Conservation (phyloP, 495 filamentous ascomycete genomes). For the Xylaria venustula region DNA sequence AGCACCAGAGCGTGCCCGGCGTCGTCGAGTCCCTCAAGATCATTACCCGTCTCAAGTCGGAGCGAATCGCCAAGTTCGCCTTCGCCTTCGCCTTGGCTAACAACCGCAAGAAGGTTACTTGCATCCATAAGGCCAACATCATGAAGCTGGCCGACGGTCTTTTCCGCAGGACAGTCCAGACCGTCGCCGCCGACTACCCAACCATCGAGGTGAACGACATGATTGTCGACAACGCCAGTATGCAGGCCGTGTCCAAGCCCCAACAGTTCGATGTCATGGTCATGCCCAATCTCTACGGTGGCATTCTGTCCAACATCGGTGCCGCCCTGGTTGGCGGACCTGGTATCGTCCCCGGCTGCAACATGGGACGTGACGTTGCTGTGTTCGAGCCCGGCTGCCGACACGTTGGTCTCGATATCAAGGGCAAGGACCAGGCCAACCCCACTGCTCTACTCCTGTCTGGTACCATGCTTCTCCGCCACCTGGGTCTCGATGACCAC, state of each 20-base stretch:
- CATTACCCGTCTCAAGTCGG: slow-evolving; percentile 96
- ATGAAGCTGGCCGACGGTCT: slow-evolving; percentile 99
- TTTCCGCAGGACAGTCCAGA: slow-evolving; percentile 95
- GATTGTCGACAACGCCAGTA: slow-evolving; percentile 99
- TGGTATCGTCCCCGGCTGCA: slow-evolving; percentile 95
- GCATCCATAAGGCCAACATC: slow-evolving; percentile 99
- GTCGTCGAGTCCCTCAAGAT: slow-evolving; percentile 99
- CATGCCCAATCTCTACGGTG: slow-evolving; percentile 99
- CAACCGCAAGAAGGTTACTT: slow-evolving; percentile 97
- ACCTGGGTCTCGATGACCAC: slow-evolving; percentile 94
- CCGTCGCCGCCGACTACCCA: slow-evolving; percentile 87
- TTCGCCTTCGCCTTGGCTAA: slow-evolving; percentile 97
- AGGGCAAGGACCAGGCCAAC: slow-evolving; percentile 98
- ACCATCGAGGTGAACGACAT: slow-evolving; percentile 94
- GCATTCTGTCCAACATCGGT: slow-evolving; percentile 97
- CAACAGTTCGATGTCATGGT: slow-evolving; percentile 99
- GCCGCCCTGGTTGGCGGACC: slow-evolving; percentile 98
- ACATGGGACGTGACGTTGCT: slow-evolving; percentile 97
- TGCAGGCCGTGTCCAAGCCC: slow-evolving; percentile 93
- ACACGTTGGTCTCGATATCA: slow-evolving; percentile 98
- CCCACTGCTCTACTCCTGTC: slow-evolving; percentile 93
- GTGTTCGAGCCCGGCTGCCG: slow-evolving; percentile 98
- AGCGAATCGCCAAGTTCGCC: slow-evolving; percentile 97
- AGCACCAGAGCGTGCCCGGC: slow-evolving; percentile 95
- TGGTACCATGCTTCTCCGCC: slow-evolving; percentile 92